Base-by-base conservation (phyloP, 2,329 filamentous ascomycete species). In the Camillea tinctor region DNA sequence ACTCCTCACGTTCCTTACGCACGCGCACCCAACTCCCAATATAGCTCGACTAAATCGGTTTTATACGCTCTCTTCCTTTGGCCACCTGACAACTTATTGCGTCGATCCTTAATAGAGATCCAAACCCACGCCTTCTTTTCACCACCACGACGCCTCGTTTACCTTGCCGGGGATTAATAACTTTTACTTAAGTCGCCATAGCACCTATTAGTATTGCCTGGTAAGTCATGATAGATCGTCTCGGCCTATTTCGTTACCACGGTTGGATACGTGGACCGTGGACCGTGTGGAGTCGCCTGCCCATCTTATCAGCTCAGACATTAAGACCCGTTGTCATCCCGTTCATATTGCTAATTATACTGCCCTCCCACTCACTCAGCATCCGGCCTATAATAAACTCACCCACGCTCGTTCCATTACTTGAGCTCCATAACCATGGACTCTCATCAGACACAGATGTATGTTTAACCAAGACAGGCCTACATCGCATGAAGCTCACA, bases 401-500 rank as follows among this genome's bases (percentile, higher is more conserved):
- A 73, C 66, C 56, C 50, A 52, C 64, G 61, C 71, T 73, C 72
- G 69, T 68, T 75, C 72, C 69, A 67, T 74, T 69, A 64, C 64
- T 65, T 72, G 66, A 67, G 66, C 69, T 64, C 69, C 69, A 68
- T 71, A 74, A 74, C 71, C 75, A 84, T 84, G 82, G 79, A 83
- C 69, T 75, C 80, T 64, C 77, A 73, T 69, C 80, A 84, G 69
- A 74, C 78, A 70, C 79, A 82, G 69, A 71, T 83, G 83, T 86
- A 82, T 74, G 82, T 70, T 64, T 61, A 64, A 63, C 56, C 58
- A 64, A 59, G 54, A 66, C 66, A 51, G 44, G 53, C 56, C 53
- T 49, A 36, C 62, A 63, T 59, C 36, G 55, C 54, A 61, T 54
- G 54, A 55, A 44, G 71, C 80, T 81, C 73, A 80, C 74, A 73